These are phyloP conservation scores for Arctostaphylos glauca DNA, from an alignment of 148 eudicot genomes.

Conservation along the genomic window DNA sequence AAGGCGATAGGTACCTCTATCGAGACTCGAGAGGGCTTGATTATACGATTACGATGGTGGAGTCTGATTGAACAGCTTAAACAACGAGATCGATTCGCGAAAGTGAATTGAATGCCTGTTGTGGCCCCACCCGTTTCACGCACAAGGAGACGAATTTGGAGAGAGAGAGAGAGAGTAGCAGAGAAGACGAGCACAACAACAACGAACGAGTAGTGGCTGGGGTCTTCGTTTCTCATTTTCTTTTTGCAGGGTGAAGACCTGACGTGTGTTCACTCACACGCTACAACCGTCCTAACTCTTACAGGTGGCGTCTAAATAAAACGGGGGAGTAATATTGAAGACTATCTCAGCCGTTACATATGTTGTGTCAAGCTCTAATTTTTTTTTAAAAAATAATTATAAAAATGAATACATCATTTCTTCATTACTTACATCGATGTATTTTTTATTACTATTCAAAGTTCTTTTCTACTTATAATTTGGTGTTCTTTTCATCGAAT, in stretches of 20 bases:
- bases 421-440: too few relatives aligned
- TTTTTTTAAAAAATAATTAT: too few relatives aligned
- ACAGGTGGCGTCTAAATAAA: background rate
- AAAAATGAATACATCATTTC: too few relatives aligned
- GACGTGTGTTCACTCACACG: background rate
- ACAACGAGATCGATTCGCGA: conserved; percentile 9
- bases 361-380: too few relatives aligned
- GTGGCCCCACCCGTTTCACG: background rate
- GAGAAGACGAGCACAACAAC: conserved; percentile 3
- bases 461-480: too few relatives aligned
- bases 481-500: too few relatives aligned
- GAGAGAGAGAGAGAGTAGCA: conserved; percentile 15
- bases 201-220: conserved; percentile 13
- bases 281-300: background rate
- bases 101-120: background rate
- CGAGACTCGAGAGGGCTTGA: conserved; percentile 20
- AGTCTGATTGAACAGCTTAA: background rate
- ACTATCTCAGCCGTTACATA: background rate
- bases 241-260: conserved; percentile 9
- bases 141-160: background rate
- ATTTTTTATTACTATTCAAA: too few relatives aligned
- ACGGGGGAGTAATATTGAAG: background rate
- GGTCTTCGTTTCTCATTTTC: conserved; percentile 17
- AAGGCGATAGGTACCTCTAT: conserved; percentile 18
- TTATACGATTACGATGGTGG: conserved; percentile 13